A percentile compares a stretch with the other conserved stretches of the same genome.
Evolutionary conservation across 163 green algal species (phyloP).

Genomic region (Trebouxiophyceae sp.): DNA sequence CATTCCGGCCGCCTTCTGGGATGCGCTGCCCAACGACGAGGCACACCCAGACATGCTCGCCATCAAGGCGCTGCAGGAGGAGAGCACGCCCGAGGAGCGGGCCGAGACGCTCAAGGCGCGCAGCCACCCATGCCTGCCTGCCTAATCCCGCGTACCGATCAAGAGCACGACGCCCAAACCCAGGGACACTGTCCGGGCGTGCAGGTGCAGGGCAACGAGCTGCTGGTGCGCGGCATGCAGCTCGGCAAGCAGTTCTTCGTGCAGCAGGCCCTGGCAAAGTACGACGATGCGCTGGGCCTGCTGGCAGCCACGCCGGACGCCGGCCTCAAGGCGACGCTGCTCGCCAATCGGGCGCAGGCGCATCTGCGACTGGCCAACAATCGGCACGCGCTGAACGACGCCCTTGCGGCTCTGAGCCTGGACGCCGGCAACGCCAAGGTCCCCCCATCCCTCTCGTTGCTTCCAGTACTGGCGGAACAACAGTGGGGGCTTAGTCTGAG

Average conservation of each 20-base stretch:
- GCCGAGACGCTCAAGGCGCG: conserved; percentile 70
- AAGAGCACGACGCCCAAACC: too few species aligned
- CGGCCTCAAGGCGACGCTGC: background rate
- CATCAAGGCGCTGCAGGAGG: conserved; percentile 65
- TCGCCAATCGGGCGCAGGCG: background rate
- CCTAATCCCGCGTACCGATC: too few species aligned
- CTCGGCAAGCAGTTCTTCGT: conserved; percentile 73
- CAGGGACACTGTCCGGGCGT: too few species aligned
- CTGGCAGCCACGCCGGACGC: conserved; percentile 5
- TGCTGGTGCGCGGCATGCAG: conserved; percentile 57
- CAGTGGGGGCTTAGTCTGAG: too few species aligned
- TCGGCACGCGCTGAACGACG: background rate
- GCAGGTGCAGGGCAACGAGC: conserved; percentile 76
- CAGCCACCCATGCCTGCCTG: too few species aligned
- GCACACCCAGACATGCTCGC: conserved; percentile 55
- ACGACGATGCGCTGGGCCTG: conserved; percentile 57
- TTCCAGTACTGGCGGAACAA: too few species aligned
- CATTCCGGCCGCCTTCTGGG: conserved; percentile 55
- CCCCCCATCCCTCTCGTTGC: too few species aligned
- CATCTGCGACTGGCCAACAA: background rate
- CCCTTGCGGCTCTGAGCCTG: background rate
- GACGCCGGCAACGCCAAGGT: background rate
- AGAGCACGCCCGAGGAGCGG: conserved; percentile 65
- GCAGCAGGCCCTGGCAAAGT: conserved; percentile 67
- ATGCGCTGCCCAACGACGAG: conserved; percentile 59